Evolutionary conservation across 345 rosid species (phyloP).

Genomic region (Geranium brycei): DNA sequence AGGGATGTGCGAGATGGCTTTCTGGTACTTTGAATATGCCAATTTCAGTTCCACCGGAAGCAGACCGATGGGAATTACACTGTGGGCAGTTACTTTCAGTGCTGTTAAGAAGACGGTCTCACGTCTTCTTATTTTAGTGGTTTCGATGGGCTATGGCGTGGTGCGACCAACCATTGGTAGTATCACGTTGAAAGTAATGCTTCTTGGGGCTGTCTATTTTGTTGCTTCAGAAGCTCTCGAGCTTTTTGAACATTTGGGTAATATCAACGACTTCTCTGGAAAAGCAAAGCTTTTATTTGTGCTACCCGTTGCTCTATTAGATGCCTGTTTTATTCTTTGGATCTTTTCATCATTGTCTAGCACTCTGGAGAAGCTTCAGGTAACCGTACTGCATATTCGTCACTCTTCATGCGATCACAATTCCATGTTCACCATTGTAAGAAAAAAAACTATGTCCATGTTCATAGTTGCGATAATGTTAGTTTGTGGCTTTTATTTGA

Average conservation of each 20-base stretch:
- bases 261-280: constrained; percentile 29
- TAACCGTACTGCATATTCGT: constrained; percentile 1
- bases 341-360: constrained; percentile 30
- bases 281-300: constrained; percentile 24
- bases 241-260: constrained; percentile 28
- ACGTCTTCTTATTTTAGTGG: constrained; percentile 23
- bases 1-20: constrained; percentile 41
- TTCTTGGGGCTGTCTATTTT: constrained; percentile 25
- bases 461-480: neutral
- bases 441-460: neutral
- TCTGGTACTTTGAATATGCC: constrained; percentile 29
- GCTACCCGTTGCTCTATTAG: constrained; percentile 25
- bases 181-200: constrained; percentile 16
- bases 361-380: constrained; percentile 37
- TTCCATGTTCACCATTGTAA: neutral
- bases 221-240: constrained; percentile 27
- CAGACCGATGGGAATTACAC: constrained; percentile 25
- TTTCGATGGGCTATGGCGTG: constrained; percentile 36
- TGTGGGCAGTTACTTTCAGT: constrained; percentile 27
- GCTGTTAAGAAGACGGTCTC: constrained; percentile 30
- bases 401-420: neutral
- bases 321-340: constrained; percentile 35
- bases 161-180: constrained; percentile 27
- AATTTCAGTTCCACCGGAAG: constrained; percentile 26
- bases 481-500: neutral